Base-by-base conservation (phyloP, 78 protist species). In the Diacronema lutheri region DNA sequence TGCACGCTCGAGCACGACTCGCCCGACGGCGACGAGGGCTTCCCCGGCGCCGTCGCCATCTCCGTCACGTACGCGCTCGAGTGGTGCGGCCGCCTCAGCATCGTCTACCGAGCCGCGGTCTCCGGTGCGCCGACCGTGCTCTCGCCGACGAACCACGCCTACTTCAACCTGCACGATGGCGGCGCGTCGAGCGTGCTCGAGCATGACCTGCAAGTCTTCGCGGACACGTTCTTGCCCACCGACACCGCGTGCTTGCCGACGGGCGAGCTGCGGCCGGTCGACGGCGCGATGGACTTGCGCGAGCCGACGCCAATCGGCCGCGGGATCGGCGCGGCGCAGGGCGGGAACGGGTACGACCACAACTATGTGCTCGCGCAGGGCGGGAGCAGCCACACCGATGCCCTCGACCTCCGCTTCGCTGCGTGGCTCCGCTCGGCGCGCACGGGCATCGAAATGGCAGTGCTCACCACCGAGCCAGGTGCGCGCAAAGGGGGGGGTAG, bases 61-160 rank as follows among this genome's bases (percentile, higher is more conserved):
- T 2, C 16, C 33, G 66, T 83, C 26, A 25, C 23, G 5, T 73
- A 33, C 46, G 13, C 74, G 9, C 66, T 68, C 25, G 4, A 23
- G 77, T 4, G 25, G 9, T 21, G 35, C 26, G 29, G 9, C 31
- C 55, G 20, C 33, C 41, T 60, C 33, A 0, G 1, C n/a, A 26
- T 57, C 26, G 55, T 33, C 26, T 14, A 23, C 50, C 4, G 14
- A 21, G 86, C 74, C 38, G 4, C 10, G 29, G 7, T 7, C 16
- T 29, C 40, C 31, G 76, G 35, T 55, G 29, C 13, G 61, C 78
- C 86, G 38, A 83, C 86, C 68, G 26, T 26, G 29, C 19, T 83
- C 69, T 64, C 62, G 55, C 64, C 64, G n/a, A 31, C 86, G 23
- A 19, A 83, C 21, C 86, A 83, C 66, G 10, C 86, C 33, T 83